Conservation (phyloP, 2,329 filamentous ascomycete genomes). For the Lojkania enalia region DNA sequence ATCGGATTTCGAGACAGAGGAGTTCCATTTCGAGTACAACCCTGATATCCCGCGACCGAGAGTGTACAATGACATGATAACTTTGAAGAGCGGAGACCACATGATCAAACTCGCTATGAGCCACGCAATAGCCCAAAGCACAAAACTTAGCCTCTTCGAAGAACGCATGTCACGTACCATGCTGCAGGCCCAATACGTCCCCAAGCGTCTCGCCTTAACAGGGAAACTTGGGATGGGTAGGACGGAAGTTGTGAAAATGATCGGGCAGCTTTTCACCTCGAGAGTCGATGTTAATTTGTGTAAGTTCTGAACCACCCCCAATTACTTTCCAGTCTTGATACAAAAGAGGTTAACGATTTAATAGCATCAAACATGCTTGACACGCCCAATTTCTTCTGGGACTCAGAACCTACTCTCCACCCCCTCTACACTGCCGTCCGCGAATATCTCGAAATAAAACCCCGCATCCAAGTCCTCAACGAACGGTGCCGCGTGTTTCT, state of each 20-base stretch:
- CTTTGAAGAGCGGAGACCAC: slow-evolving; percentile 88
- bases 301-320: slow-evolving; percentile 55
- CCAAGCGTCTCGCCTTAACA: slow-evolving; percentile 83
- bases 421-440: slow-evolving; percentile 92
- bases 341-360: slow-evolving; percentile 12
- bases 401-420: slow-evolving; percentile 91
- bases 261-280: slow-evolving; percentile 88
- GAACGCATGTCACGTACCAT: slow-evolving; percentile 95
- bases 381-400: slow-evolving; percentile 98
- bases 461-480: slow-evolving; percentile 93
- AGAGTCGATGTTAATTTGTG: slow-evolving; percentile 97
- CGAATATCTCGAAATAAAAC: slow-evolving; percentile 97
- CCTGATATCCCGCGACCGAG: slow-evolving; percentile 80
- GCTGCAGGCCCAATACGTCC: slow-evolving; percentile 88
- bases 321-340: slow-evolving; percentile 1
- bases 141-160: slow-evolving; percentile 94
- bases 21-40: slow-evolving; percentile 98
- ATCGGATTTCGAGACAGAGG: slow-evolving; percentile 93
- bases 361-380: slow-evolving; percentile 94
- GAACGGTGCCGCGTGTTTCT: slow-evolving; percentile 96
- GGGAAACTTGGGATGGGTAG: slow-evolving; percentile 89
- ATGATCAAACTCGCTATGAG: slow-evolving; percentile 99
- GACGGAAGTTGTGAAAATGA: slow-evolving; percentile 87
- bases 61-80: slow-evolving; percentile 99
- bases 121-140: slow-evolving; percentile 96